Evolutionary conservation across 345 rosid genomes (phyloP).

Genomic region (Brassica napus): DNA sequence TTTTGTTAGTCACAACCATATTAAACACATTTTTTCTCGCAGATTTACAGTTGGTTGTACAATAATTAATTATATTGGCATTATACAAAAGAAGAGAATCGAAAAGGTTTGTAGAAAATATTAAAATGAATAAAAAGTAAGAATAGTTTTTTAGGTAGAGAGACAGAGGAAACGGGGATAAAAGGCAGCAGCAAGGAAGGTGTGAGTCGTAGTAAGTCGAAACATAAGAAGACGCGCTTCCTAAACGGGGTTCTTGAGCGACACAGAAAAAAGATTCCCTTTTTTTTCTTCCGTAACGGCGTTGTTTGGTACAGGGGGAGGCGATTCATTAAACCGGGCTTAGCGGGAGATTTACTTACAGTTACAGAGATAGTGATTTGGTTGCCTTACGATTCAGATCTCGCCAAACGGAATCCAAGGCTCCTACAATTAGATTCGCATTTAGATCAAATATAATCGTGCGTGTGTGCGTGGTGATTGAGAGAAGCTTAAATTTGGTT

Average conservation of each 20-base stretch:
- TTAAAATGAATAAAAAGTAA: too few species aligned
- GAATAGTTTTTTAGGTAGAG: too few species aligned
- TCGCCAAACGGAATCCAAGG: neutral
- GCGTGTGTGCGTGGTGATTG: neutral
- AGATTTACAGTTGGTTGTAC: too few species aligned
- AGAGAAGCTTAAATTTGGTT: neutral
- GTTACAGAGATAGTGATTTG: neutral
- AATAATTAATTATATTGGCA: too few species aligned
- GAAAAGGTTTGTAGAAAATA: too few species aligned
- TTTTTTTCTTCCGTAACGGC: neutral
- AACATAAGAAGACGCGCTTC: neutral
- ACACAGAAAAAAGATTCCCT: neutral
- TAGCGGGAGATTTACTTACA: neutral
- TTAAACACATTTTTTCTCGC: too few species aligned
- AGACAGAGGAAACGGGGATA: neutral
- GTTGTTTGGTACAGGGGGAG: neutral
- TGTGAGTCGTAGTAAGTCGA: neutral
- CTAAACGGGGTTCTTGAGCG: neutral
- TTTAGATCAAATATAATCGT: neutral
- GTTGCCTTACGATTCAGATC: neutral
- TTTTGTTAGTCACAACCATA: too few species aligned
- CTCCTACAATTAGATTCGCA: neutral
- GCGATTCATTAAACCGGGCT: neutral
- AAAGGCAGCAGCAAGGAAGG: neutral
- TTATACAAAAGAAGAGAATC: too few species aligned